phyloP scores from a whole-genome alignment of 768 basidiomycete genomes.

The Grammothele lineata region DNA sequence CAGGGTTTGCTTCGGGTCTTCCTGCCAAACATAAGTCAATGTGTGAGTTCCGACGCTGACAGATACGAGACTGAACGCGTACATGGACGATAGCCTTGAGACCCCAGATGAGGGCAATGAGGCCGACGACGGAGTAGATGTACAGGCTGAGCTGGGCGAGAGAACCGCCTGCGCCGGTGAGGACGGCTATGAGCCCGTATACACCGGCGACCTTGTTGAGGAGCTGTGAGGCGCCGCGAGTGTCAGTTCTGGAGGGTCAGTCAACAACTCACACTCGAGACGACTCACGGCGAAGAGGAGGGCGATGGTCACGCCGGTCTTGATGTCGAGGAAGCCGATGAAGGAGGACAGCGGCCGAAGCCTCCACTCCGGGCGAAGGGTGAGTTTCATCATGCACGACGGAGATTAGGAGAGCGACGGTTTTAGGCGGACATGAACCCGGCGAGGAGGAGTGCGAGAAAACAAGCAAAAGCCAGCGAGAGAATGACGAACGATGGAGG shows the following conservation, averaged over 20 bases:
- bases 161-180: constrained; percentile 91
- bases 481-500: not conserved
- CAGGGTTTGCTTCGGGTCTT: constrained; percentile 78
- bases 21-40: constrained; percentile 57
- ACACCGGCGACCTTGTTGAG: constrained; percentile 98
- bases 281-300: constrained; percentile 80
- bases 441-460: not conserved
- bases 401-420: not conserved
- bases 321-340: constrained; percentile 85
- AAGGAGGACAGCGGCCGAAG: constrained; percentile 81
- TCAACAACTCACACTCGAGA: constrained; percentile 16
- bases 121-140: constrained; percentile 82
- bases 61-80: no score
- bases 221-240: constrained; percentile 40
- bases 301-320: constrained; percentile 86
- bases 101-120: constrained; percentile 83
- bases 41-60: constrained; percentile 5
- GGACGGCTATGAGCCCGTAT: constrained; percentile 89
- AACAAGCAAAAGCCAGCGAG: not conserved
- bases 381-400: constrained; percentile 52
- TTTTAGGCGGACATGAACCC: constrained; percentile 13
- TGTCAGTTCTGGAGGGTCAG: constrained; percentile 10
- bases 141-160: constrained; percentile 90
- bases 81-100: constrained; percentile 82
- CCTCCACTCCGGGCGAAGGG: constrained; percentile 78